Conservation (phyloP, 176 grass and related monocot genomes). For the Juncus inflexus region DNA sequence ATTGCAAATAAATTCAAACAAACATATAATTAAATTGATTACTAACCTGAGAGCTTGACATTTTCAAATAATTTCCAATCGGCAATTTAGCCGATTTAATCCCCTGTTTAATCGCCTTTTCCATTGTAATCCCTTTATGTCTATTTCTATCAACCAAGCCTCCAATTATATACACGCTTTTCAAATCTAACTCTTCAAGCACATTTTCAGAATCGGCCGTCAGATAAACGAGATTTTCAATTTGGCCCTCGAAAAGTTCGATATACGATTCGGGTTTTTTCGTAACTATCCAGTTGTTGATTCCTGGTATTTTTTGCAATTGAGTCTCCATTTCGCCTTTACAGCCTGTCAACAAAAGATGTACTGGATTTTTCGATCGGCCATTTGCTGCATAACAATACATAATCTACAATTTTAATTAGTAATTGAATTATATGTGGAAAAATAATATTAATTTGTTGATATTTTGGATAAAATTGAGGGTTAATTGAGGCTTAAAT, state of each 20-base stretch:
- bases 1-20: neutral
- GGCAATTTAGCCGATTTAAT: constrained; percentile 88
- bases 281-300: constrained; percentile 87
- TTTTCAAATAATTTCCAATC: constrained; percentile 78
- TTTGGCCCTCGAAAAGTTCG: constrained; percentile 66
- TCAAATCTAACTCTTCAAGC: constrained; percentile 75
- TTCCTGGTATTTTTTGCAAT: constrained; percentile 63
- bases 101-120: constrained; percentile 80
- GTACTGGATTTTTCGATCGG: constrained; percentile 61
- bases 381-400: constrained; percentile 96
- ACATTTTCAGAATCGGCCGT: constrained; percentile 75
- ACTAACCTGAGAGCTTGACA: constrained; percentile 90
- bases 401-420: constrained; percentile 76
- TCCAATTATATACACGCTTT: constrained; percentile 91
- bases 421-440: constrained; percentile 24
- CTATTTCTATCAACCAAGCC: constrained; percentile 87
- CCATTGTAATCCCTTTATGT: constrained; percentile 80
- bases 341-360: constrained; percentile 94
- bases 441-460: neutral
- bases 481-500: neutral
- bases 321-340: constrained; percentile 70
- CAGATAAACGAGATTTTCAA: constrained; percentile 78
- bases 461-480: neutral
- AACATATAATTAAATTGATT: neutral
- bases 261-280: constrained; percentile 71